A percentile compares a stretch with the other conserved stretches of the same genome.
phyloP scores from a whole-genome alignment of 495 filamentous ascomycete species.

The Elaphomyces granulatus region DNA sequence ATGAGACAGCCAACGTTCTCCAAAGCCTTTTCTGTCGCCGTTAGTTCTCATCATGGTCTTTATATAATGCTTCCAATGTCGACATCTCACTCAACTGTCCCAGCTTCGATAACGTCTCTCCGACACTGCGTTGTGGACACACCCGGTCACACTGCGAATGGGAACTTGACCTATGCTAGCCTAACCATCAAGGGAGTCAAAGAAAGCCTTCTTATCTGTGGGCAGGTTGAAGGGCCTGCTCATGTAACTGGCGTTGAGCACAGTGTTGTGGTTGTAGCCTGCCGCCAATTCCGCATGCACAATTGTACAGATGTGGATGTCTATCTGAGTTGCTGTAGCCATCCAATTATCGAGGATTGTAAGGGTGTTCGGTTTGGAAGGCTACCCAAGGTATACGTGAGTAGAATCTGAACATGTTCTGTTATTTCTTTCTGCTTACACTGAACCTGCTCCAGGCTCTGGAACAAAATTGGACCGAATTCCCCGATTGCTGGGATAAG shows the following conservation, averaged over 20 bases:
- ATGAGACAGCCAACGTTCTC: slow-evolving; percentile 47
- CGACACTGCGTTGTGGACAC: slow-evolving; percentile 65
- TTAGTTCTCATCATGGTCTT: slow-evolving; percentile 44
- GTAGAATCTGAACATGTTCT: too few relatives aligned
- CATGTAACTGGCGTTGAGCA: slow-evolving; percentile 67
- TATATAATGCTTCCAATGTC: slow-evolving; percentile 58
- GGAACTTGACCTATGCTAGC: slow-evolving; percentile 50
- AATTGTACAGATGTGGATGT: slow-evolving; percentile 64
- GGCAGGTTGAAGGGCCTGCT: slow-evolving; percentile 59
- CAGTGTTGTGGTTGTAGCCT: slow-evolving; percentile 59
- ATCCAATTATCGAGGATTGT: slow-evolving; percentile 91
- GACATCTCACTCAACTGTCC: slow-evolving; percentile 48
- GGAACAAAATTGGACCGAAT: slow-evolving; percentile 23
- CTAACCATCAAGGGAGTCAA: slow-evolving; percentile 57
- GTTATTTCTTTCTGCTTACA: too few relatives aligned
- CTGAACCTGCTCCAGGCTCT: too few relatives aligned
- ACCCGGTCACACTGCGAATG: slow-evolving; percentile 45
- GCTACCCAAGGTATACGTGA: slow-evolving; percentile 52
- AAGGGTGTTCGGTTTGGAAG: slow-evolving; percentile 62
- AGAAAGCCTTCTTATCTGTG: slow-evolving; percentile 57
- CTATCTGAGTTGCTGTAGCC: slow-evolving; percentile 66
- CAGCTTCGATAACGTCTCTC: slow-evolving; percentile 60
- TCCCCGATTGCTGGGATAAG: slow-evolving; percentile 78
- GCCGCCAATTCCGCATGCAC: slow-evolving; percentile 83
- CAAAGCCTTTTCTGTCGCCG: slow-evolving; percentile 42